Conservation (phyloP, 441 rosid species). For the Gossypium lobatum region DNA sequence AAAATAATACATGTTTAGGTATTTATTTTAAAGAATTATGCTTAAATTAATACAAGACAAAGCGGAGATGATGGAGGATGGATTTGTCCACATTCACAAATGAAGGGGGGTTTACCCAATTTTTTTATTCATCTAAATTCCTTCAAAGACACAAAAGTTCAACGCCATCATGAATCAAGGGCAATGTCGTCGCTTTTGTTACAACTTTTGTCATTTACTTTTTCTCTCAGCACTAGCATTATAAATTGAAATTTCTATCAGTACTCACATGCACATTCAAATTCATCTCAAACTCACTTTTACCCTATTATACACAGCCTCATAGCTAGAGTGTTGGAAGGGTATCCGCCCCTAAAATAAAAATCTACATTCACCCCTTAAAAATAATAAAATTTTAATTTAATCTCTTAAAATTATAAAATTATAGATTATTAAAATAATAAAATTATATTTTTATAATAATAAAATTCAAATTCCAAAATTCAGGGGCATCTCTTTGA, state of each 20-base stretch:
- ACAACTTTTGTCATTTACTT: slow-evolving; percentile 19
- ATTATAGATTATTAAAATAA: too few relatives aligned
- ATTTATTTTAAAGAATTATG: too few relatives aligned
- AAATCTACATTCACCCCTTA: too few relatives aligned
- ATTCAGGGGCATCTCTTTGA: neutral
- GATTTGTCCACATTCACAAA: neutral
- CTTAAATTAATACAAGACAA: too few relatives aligned
- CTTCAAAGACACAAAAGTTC: slow-evolving; percentile 27
- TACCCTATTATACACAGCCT: too few relatives aligned
- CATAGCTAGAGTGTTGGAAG: too few relatives aligned
- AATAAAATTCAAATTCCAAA: too few relatives aligned
- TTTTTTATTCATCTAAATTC: slow-evolving; percentile 12
- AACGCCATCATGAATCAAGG: slow-evolving; percentile 19
- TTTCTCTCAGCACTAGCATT: slow-evolving; percentile 13
- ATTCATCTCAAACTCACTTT: neutral
- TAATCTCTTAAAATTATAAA: too few relatives aligned
- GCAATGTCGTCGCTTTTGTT: slow-evolving; percentile 20
- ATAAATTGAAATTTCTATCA: neutral
- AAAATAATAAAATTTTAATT: too few relatives aligned
- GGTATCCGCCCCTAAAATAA: too few relatives aligned
- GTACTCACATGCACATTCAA: neutral
- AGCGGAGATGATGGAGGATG: neutral
- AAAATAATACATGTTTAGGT: too few relatives aligned
- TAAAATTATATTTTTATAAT: too few relatives aligned
- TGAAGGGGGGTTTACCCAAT: neutral